Conservation (phyloP, 129 eudicot genomes). For the Scalesia atractyloides region DNA sequence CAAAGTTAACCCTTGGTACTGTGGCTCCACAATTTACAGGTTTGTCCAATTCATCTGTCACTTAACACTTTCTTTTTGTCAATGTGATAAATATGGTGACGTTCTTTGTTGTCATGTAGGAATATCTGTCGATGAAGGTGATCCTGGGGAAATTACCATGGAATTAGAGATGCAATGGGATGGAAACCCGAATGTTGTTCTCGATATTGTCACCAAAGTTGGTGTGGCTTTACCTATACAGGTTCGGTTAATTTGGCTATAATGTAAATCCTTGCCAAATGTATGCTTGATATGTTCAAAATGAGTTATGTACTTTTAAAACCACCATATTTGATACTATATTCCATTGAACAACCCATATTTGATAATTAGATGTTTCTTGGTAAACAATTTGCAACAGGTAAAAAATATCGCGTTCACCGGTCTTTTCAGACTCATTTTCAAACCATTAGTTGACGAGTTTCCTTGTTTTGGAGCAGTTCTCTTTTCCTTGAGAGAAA, state of each 20-base stretch:
- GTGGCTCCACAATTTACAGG: conserved; percentile 98
- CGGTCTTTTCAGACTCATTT: conserved; percentile 82
- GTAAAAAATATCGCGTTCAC: conserved; percentile 91
- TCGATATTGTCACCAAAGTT: conserved; percentile 69
- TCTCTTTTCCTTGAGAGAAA: conserved; percentile 76
- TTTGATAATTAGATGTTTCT: not conserved
- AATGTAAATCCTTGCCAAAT: not conserved
- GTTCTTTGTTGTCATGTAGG: conserved; percentile 46
- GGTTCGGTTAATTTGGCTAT: conserved; percentile 37
- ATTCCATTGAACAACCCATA: not conserved
- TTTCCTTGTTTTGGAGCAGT: conserved; percentile 97
- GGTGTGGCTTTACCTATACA: conserved; percentile 91
- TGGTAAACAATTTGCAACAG: conserved; percentile 46
- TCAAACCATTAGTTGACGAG: conserved; percentile 86
- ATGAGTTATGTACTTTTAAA: not conserved
- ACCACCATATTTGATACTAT: not conserved
- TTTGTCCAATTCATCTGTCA: conserved; percentile 20
- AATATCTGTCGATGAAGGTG: conserved; percentile 63
- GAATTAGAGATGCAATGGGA: conserved; percentile 98
- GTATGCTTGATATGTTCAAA: not conserved
- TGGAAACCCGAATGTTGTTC: conserved; percentile 80
- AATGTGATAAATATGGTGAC: conserved; percentile 10
- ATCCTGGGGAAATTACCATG: conserved; percentile 58
- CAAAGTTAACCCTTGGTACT: conserved; percentile 89
- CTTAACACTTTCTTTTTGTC: not conserved